Conservation (phyloP, 2,329 filamentous ascomycete species). For the Sporothrix euskadiensis region DNA sequence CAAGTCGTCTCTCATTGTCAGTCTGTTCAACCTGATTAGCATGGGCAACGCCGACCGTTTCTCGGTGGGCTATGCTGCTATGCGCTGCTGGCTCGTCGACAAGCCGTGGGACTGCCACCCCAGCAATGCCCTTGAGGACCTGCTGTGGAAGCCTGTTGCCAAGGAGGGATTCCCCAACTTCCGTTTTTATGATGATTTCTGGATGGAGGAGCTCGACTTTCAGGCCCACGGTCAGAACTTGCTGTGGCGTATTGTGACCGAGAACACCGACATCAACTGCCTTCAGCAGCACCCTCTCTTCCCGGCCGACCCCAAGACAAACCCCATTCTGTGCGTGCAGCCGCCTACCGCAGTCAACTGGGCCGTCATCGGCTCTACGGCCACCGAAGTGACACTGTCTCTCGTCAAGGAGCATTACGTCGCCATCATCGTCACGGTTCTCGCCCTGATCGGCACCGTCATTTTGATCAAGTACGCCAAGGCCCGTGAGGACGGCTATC, state of each 20-base stretch:
- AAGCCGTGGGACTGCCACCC: constrained; percentile 33
- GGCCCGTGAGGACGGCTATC: constrained; percentile 1
- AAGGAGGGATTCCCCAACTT: constrained; percentile 28
- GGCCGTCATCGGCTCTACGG: constrained; percentile 9
- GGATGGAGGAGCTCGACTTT: constrained; percentile 31
- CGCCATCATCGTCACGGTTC: not conserved
- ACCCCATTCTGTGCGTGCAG: constrained; percentile 28
- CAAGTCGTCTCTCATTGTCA: constrained; percentile 30
- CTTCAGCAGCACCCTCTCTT: constrained; percentile 31
- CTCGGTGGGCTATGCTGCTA: constrained; percentile 30
- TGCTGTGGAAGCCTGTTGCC: constrained; percentile 29
- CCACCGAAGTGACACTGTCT: constrained; percentile 9
- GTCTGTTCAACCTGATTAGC: constrained; percentile 32
- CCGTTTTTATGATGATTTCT: constrained; percentile 31
- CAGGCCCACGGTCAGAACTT: constrained; percentile 30
- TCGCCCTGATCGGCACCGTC: not conserved
- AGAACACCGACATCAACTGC: constrained; percentile 31
- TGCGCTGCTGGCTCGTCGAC: constrained; percentile 33
- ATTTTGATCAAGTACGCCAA: not conserved
- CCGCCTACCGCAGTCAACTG: not conserved
- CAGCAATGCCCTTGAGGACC: constrained; percentile 32
- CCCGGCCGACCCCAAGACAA: constrained; percentile 28
- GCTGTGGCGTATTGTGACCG: constrained; percentile 32
- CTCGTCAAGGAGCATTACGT: constrained; percentile 10
- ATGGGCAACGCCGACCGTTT: constrained; percentile 33